These are phyloP conservation scores for Podaxis sp. DNA, from an alignment of 768 basidiomycete species.

Conservation along the genomic window DNA sequence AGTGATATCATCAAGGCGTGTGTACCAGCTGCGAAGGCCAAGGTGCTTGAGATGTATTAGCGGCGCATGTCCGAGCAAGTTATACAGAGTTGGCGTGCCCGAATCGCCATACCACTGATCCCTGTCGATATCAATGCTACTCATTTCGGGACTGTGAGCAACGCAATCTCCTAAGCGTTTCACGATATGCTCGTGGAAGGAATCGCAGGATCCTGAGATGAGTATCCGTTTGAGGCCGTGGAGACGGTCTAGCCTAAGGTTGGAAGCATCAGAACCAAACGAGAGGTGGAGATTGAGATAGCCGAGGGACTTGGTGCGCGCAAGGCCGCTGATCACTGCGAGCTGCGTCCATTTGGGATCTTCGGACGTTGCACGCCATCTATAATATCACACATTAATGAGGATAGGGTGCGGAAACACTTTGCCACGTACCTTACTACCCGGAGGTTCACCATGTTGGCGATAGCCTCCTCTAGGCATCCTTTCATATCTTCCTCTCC, in stretches of 20 bases:
- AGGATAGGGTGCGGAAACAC: neutral
- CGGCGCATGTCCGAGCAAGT: conserved; percentile 1
- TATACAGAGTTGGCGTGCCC: neutral
- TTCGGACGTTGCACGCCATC: neutral
- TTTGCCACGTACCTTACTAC: conserved; percentile 4
- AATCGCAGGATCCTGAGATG: conserved; percentile 6
- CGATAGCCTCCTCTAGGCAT: conserved; percentile 3
- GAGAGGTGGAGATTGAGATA: conserved; percentile 7
- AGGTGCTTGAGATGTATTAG: conserved; percentile 8
- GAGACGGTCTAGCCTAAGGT: conserved; percentile 3
- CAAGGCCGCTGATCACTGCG: conserved; percentile 1
- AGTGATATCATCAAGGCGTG: conserved; percentile 4
- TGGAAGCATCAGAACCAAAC: conserved; percentile 5
- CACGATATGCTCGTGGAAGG: neutral
- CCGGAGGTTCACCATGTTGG: conserved; percentile 5
- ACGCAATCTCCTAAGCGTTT: conserved; percentile 4
- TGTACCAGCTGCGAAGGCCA: conserved; percentile 4
- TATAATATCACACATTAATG: neutral
- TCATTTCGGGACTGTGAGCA: conserved; percentile 11
- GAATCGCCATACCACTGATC: neutral
- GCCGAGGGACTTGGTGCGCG: neutral
- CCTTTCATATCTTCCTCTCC: neutral
- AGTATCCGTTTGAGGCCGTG: conserved; percentile 3
- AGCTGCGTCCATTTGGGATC: conserved; percentile 3
- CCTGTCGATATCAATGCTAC: conserved; percentile 7